Evolutionary conservation across 2,329 filamentous ascomycete species (phyloP).

Genomic region (Teratosphaeria nubilosa): DNA sequence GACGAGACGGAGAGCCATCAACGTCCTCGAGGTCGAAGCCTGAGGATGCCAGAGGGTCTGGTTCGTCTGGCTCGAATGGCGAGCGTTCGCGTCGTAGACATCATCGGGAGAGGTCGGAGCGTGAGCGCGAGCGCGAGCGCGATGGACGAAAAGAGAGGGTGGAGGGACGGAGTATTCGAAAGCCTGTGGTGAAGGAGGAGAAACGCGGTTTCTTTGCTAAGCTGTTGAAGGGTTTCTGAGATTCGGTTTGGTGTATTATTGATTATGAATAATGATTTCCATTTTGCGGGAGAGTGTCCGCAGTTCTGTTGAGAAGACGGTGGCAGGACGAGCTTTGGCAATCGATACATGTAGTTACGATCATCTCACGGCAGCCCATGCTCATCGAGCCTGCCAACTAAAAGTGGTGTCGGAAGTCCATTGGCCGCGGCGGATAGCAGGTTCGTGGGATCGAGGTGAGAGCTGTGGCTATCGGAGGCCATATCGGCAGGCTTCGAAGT

Average conservation of each 20-base stretch:
- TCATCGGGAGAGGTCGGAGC: constrained; percentile 2
- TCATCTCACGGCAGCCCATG: no score
- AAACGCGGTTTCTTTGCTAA: neutral
- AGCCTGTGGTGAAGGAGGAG: neutral
- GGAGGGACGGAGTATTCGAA: neutral
- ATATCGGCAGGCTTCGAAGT: no score
- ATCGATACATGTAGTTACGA: no score
- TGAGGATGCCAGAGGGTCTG: neutral
- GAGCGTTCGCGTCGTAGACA: constrained; percentile 2
- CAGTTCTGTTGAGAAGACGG: neutral
- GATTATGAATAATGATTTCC: neutral
- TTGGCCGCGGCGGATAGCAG: no score
- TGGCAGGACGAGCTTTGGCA: no score
- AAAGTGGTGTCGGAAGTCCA: no score
- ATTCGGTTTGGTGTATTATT: neutral
- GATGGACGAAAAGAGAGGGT: neutral
- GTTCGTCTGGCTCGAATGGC: constrained; percentile 2
- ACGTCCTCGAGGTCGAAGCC: neutral
- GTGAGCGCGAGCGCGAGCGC: constrained; percentile 6
- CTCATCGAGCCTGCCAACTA: no score
- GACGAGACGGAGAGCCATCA: neutral
- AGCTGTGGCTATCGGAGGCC: no score
- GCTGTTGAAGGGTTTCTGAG: neutral
- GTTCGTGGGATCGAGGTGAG: no score
- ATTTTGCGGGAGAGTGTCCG: neutral